Conservation (phyloP, 1,284 basidiomycete genomes). For the Ceratorhiza oryzae-sativae region DNA sequence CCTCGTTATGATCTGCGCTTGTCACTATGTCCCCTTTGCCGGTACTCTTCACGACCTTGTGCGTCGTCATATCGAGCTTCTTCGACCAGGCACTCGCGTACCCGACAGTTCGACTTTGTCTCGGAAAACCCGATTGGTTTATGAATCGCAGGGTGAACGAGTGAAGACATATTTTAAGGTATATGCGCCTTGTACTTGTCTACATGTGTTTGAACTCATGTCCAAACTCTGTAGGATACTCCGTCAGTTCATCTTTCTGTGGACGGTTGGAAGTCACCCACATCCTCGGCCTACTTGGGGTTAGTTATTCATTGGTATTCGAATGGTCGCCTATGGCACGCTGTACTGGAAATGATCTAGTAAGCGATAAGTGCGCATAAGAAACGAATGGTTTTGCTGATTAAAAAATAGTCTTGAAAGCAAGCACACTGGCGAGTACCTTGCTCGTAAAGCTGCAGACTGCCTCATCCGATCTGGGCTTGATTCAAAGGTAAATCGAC, state of each 20-base stretch:
- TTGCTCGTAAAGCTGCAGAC: neutral
- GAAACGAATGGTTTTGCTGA: neutral
- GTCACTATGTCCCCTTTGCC: neutral
- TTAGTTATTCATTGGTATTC: neutral
- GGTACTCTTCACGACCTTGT: neutral
- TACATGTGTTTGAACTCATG: neutral
- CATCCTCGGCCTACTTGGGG: neutral
- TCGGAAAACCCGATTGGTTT: neutral
- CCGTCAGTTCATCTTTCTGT: neutral
- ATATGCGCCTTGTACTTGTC: neutral
- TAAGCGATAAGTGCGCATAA: neutral
- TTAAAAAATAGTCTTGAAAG: neutral
- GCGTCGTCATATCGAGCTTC: neutral
- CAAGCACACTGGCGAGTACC: conserved; percentile 6
- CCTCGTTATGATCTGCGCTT: neutral
- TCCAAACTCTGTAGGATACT: neutral
- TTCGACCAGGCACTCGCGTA: neutral
- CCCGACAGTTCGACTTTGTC: neutral
- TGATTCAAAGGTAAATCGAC: neutral
- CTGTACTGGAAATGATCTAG: conserved; percentile 4
- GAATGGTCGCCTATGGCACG: neutral
- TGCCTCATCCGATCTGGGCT: neutral
- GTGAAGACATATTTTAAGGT: neutral
- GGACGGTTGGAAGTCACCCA: neutral
- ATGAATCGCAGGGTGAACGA: neutral